Conservation (phyloP, 1,284 basidiomycete genomes). For the Polyporus tsugae region DNA sequence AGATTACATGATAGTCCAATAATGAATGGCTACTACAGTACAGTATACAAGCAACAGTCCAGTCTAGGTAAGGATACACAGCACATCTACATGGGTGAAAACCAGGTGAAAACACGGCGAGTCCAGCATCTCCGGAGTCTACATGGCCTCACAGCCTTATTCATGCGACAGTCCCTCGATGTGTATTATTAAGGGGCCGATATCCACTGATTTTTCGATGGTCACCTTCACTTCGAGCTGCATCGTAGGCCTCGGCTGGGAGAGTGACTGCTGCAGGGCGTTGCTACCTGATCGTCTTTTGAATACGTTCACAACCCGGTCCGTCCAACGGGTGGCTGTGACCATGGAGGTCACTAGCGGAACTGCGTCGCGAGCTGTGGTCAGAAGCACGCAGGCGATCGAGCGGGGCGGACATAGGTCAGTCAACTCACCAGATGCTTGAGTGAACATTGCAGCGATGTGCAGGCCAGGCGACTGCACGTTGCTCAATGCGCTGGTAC, state of each 20-base stretch:
- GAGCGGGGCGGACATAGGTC: background rate
- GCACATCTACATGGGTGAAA: too few species aligned
- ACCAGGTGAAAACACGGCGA: background rate
- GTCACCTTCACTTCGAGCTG: background rate
- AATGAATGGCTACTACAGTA: background rate
- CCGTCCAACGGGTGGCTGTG: background rate
- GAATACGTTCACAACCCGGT: background rate
- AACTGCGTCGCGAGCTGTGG: slow-evolving; percentile 17
- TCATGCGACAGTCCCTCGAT: background rate
- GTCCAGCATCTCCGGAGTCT: background rate
- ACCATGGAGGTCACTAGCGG: slow-evolving; percentile 26
- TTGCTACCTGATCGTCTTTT: background rate
- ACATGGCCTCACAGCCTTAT: background rate
- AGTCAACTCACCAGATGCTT: slow-evolving; percentile 33
- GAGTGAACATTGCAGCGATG: slow-evolving; percentile 31
- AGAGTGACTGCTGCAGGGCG: background rate
- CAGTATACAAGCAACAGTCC: background rate
- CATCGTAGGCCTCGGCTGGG: background rate
- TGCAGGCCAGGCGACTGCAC: slow-evolving; percentile 22
- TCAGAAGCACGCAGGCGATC: background rate
- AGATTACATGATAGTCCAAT: background rate
- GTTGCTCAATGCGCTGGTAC: slow-evolving; percentile 29
- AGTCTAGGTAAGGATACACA: slow-evolving; percentile 2
- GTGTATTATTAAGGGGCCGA: background rate
- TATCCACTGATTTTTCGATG: background rate